These are phyloP conservation scores for Calycina herbarum DNA, from an alignment of 2,329 filamentous ascomycete genomes.

Conservation along the genomic window DNA sequence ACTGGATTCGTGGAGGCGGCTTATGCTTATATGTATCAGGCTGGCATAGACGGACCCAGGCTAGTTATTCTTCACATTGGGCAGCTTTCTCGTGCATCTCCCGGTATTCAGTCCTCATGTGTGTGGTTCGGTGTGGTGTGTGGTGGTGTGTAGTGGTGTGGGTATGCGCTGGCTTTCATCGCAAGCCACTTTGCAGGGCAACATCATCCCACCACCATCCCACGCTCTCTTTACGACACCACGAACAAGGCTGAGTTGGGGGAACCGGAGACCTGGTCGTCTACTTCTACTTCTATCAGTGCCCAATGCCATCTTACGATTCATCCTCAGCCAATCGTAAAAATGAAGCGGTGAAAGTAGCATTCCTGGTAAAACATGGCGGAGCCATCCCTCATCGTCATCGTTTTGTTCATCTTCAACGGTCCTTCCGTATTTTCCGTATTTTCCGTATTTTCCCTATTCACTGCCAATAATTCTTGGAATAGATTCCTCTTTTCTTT, in stretches of 20 bases:
- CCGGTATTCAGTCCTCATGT: neutral
- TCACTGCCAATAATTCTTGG: neutral
- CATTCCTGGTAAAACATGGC: slow-evolving; percentile 7
- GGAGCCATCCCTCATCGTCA: slow-evolving; percentile 1
- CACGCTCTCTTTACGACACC: neutral
- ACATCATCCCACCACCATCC: neutral
- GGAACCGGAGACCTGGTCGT: neutral
- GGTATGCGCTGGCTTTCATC: slow-evolving; percentile 16
- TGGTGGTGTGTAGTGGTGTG: neutral
- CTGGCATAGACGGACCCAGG: too few relatives aligned
- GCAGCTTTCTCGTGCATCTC: slow-evolving; percentile 20
- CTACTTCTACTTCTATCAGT: neutral
- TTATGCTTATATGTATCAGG: slow-evolving; percentile 1
- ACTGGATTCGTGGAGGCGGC: neutral
- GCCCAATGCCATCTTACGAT: slow-evolving; percentile 13
- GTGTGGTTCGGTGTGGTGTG: neutral
- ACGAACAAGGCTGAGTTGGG: slow-evolving; percentile 14
- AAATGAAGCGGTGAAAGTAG: slow-evolving; percentile 7
- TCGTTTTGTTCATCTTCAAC: neutral
- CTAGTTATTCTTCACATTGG: slow-evolving; percentile 19
- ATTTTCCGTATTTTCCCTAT: neutral
- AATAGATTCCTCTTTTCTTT: neutral
- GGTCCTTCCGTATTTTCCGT: neutral
- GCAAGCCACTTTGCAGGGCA: slow-evolving; percentile 1
- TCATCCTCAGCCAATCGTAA: slow-evolving; percentile 12